Percentiles rank a stretch among this genome's conserved stretches.
phyloP scores from a whole-genome alignment of 2,329 filamentous ascomycete genomes.

The Claviceps fusiformis region DNA sequence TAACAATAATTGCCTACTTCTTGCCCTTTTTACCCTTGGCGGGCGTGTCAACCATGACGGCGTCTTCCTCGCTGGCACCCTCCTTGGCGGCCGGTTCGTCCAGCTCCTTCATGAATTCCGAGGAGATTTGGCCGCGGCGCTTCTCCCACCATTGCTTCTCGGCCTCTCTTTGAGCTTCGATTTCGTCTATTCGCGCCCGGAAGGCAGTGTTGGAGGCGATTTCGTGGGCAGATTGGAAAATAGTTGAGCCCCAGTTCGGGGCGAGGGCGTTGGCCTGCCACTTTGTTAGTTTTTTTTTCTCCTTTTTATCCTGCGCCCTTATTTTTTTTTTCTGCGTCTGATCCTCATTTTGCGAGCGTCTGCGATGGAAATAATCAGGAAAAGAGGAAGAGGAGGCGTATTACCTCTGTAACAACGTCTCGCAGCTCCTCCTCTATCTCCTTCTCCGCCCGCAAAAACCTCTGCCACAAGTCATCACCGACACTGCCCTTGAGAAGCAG shows the following conservation, averaged over 20 bases:
- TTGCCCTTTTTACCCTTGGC: slow-evolving; percentile 46
- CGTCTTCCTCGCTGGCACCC: slow-evolving; percentile 27
- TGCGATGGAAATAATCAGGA: too few species aligned
- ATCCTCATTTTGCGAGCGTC: background rate
- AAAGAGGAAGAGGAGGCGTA: background rate
- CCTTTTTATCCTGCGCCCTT: too few species aligned
- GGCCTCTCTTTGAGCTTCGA: slow-evolving; percentile 53
- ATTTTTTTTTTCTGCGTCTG: background rate
- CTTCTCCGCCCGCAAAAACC: slow-evolving; percentile 83
- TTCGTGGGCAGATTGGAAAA: slow-evolving; percentile 96
- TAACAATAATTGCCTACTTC: slow-evolving; percentile 18
- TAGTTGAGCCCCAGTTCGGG: slow-evolving; percentile 80
- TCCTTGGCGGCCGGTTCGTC: slow-evolving; percentile 38
- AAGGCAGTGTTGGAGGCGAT: slow-evolving; percentile 75
- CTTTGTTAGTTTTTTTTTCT: background rate
- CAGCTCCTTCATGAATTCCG: slow-evolving; percentile 74
- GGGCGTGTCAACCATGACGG: slow-evolving; percentile 60
- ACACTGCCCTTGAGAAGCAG: slow-evolving; percentile 84
- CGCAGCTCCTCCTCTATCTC: slow-evolving; percentile 94
- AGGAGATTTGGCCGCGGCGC: slow-evolving; percentile 58
- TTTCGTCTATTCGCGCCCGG: slow-evolving; percentile 59
- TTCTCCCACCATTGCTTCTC: slow-evolving; percentile 93
- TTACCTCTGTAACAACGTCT: slow-evolving; percentile 86
- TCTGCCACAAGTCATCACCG: slow-evolving; percentile 89
- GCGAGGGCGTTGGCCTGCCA: slow-evolving; percentile 75